Evolutionary conservation across 2,329 filamentous ascomycete species (phyloP).

Genomic region (Metarhizium guizhouense): DNA sequence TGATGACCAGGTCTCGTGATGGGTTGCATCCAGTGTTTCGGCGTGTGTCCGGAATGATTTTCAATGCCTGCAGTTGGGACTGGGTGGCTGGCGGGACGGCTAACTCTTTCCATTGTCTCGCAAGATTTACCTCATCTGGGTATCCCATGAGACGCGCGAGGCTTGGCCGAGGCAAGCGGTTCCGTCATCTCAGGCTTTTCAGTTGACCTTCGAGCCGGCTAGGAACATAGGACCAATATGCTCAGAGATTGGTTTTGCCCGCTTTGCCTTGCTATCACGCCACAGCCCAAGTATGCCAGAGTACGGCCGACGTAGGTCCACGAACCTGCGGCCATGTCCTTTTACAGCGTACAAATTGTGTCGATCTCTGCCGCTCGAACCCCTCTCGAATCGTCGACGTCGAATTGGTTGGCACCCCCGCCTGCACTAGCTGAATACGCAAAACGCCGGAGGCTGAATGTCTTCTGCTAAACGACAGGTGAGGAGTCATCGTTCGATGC

Average conservation of each 20-base stretch:
- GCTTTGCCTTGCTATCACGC: neutral
- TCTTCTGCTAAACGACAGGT: neutral
- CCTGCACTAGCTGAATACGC: neutral
- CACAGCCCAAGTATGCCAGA: neutral
- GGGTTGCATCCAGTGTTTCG: no score
- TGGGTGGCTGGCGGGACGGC: neutral
- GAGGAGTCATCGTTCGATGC: neutral
- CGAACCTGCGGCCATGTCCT: slow-evolving; percentile 1
- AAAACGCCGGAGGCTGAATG: neutral
- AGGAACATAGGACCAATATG: neutral
- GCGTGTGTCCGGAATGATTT: no score
- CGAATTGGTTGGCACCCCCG: neutral
- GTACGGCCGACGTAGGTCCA: neutral
- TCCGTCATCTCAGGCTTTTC: neutral
- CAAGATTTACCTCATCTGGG: neutral
- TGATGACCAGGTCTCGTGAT: no score
- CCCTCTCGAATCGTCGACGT: neutral
- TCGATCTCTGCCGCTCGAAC: neutral
- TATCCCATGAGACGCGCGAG: neutral
- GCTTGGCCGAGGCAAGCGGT: neutral
- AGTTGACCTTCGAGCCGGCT: neutral
- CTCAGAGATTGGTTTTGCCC: neutral
- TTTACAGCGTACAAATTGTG: neutral
- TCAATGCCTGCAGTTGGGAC: no score
- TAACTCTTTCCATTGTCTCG: neutral